Evolutionary conservation across 305 asterid species (phyloP).

Genomic region (Stenogyne calaminthoides): DNA sequence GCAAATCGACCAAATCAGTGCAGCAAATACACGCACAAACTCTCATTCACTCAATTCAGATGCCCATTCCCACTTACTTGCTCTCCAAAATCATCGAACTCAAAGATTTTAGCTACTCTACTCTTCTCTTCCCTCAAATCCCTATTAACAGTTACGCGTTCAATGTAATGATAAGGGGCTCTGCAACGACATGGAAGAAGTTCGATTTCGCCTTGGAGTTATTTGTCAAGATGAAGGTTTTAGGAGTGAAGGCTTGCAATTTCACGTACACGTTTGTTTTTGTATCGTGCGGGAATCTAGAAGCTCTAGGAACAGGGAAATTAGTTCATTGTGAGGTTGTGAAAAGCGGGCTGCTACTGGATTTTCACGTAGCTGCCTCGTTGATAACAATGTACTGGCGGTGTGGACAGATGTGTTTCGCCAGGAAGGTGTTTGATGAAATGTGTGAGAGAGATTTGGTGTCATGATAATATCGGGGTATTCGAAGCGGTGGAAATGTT

Average conservation of each 20-base stretch:
- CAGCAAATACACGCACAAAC: slow-evolving; percentile 74
- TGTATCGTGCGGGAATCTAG: slow-evolving; percentile 61
- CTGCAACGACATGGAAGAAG: slow-evolving; percentile 67
- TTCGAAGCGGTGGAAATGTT: slow-evolving; percentile 66
- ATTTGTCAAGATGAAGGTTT: slow-evolving; percentile 54
- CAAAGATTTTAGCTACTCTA: slow-evolving; percentile 60
- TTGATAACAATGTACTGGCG: slow-evolving; percentile 73
- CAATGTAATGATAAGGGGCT: slow-evolving; percentile 79
- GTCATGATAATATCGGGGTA: slow-evolving; percentile 81
- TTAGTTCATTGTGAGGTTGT: slow-evolving; percentile 61
- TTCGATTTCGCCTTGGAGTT: slow-evolving; percentile 51
- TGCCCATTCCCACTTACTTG: slow-evolving; percentile 72
- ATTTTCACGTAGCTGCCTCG: slow-evolving; percentile 72
- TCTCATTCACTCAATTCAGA: slow-evolving; percentile 52
- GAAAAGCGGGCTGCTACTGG: slow-evolving; percentile 60
- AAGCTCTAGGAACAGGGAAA: slow-evolving; percentile 41
- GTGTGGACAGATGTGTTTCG: slow-evolving; percentile 50
- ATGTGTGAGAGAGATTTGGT: slow-evolving; percentile 64
- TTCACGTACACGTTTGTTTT: slow-evolving; percentile 83
- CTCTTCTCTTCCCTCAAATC: slow-evolving; percentile 52
- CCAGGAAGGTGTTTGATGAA: slow-evolving; percentile 71
- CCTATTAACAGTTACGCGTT: slow-evolving; percentile 61
- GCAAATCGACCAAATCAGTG: slow-evolving; percentile 50
- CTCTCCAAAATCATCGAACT: slow-evolving; percentile 54
- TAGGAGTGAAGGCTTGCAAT: slow-evolving; percentile 60